These are phyloP conservation scores for Pythium pyrilobum DNA, from an alignment of 352 stramenopile species.

Conservation along the genomic window DNA sequence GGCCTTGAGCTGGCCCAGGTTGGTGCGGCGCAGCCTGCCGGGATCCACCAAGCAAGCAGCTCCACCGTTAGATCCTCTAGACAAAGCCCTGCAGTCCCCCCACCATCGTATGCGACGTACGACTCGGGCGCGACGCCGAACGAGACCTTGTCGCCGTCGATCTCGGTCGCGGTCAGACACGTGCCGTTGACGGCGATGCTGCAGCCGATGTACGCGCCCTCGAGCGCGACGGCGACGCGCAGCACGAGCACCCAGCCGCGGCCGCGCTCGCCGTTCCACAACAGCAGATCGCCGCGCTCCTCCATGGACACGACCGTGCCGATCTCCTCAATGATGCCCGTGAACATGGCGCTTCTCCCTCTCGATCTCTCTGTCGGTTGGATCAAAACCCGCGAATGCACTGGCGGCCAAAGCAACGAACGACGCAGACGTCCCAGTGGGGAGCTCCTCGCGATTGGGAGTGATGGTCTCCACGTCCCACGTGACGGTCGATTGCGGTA, in stretches of 20 bases:
- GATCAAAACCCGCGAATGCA: background rate
- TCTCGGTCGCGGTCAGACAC: constrained; percentile 95
- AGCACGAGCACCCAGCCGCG: constrained; percentile 89
- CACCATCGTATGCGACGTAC: constrained; percentile 15
- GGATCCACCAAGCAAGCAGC: background rate
- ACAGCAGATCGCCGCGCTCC: constrained; percentile 87
- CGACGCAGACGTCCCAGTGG: background rate
- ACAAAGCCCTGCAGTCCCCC: background rate
- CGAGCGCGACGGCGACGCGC: constrained; percentile 62
- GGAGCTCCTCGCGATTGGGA: constrained; percentile 4
- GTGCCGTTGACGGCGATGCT: constrained; percentile 97
- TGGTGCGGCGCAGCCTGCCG: constrained; percentile 89
- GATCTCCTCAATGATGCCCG: constrained; percentile 98
- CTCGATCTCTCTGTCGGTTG: constrained; percentile 8
- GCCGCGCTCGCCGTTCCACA: constrained; percentile 95
- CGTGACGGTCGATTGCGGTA: background rate
- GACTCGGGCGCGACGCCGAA: constrained; percentile 96
- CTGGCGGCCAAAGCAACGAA: background rate
- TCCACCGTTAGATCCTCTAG: background rate
- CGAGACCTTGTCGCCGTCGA: constrained; percentile 83
- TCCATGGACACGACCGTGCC: constrained; percentile 91
- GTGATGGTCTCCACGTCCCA: constrained; percentile 9
- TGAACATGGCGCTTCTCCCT: constrained; percentile 90
- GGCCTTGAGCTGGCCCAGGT: constrained; percentile 62
- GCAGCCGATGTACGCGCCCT: constrained; percentile 89